Evolutionary conservation across 306 rosid species (phyloP).

Genomic region (Ziziphus jujuba): DNA sequence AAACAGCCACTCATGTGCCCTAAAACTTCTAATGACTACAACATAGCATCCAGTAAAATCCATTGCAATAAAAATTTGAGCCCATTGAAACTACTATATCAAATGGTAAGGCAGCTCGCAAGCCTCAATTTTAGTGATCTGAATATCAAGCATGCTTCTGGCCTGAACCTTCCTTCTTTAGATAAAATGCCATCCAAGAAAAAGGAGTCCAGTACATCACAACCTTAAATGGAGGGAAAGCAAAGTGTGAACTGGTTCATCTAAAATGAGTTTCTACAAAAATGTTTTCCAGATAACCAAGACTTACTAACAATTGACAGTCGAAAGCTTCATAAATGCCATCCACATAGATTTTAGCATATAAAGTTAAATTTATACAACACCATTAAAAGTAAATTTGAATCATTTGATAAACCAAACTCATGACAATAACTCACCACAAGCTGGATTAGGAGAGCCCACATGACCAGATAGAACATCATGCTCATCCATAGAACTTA

Average conservation of each 20-base stretch:
- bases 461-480: conserved; percentile 82
- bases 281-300: background rate
- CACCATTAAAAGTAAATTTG: background rate
- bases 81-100: too few relatives aligned
- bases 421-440: conserved; percentile 69
- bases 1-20: background rate
- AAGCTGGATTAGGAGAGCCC: conserved; percentile 88
- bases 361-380: too few relatives aligned
- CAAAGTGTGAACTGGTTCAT: too few relatives aligned
- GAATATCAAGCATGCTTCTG: background rate
- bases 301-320: background rate
- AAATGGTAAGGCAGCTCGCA: too few relatives aligned
- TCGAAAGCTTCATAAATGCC: too few relatives aligned
- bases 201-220: too few relatives aligned
- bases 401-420: background rate
- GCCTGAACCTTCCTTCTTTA: background rate
- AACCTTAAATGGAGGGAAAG: too few relatives aligned
- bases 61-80: too few relatives aligned
- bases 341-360: too few relatives aligned
- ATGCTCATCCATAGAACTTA: conserved; percentile 62
- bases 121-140: too few relatives aligned
- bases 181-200: too few relatives aligned
- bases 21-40: background rate
- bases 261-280: background rate
- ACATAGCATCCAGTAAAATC: too few relatives aligned